These are phyloP conservation scores for Oryza nivara DNA, from an alignment of 176 grass and related monocot genomes.

Conservation along the genomic window DNA sequence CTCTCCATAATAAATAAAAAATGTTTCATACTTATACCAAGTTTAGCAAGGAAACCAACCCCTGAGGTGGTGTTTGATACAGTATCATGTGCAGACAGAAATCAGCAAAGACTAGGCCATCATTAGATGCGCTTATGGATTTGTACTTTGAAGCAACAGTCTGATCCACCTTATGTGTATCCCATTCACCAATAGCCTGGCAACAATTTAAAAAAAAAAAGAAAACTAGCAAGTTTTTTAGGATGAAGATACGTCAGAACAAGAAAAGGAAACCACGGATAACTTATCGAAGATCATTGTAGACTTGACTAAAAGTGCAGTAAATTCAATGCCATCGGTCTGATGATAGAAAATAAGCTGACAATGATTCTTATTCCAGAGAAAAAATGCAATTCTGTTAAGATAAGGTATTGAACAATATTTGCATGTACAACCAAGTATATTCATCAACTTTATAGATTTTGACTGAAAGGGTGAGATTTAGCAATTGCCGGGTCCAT, in stretches of 20 bases:
- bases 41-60: conserved; percentile 58
- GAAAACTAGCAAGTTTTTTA: conserved; percentile 2
- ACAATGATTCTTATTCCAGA: not conserved
- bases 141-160: conserved; percentile 65
- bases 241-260: not conserved
- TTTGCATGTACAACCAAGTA: not conserved
- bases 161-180: conserved; percentile 65
- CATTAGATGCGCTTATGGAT: conserved; percentile 60
- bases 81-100: conserved; percentile 85
- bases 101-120: conserved; percentile 69
- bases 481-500: not conserved
- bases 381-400: not conserved
- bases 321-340: not conserved
- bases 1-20: not conserved
- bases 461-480: conserved; percentile 15
- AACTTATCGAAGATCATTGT: not conserved
- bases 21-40: conserved; percentile 8
- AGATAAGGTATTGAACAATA: conserved; percentile 4
- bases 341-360: not conserved
- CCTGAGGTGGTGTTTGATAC: conserved; percentile 71
- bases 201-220: conserved; percentile 3
- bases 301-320: not conserved
- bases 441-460: not conserved
- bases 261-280: conserved; percentile 15
- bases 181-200: conserved; percentile 84